These are phyloP conservation scores for Cladorrhinum sp. DNA, from an alignment of 2,329 filamentous ascomycete genomes.

Conservation along the genomic window DNA sequence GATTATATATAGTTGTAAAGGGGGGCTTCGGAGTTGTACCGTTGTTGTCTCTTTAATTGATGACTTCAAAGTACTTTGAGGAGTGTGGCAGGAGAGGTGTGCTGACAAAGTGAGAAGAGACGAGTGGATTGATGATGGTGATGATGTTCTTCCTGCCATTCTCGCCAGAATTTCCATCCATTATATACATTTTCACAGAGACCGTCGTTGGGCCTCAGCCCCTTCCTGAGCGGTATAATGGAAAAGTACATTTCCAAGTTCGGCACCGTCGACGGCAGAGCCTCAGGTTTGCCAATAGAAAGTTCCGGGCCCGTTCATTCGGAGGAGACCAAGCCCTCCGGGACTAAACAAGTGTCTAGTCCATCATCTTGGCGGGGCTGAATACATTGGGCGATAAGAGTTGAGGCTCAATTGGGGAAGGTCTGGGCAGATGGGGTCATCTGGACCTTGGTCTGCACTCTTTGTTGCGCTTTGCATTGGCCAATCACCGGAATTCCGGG, in stretches of 20 bases:
- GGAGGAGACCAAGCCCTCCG: conserved; percentile 4
- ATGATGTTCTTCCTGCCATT: not conserved
- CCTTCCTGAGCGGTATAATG: not conserved
- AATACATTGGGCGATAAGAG: not conserved
- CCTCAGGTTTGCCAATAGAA: not conserved
- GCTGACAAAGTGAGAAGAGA: not conserved
- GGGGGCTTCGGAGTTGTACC: too few relatives aligned
- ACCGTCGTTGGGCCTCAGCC: not conserved
- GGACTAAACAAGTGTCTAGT: not conserved
- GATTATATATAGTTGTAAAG: too few relatives aligned
- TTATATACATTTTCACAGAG: conserved; percentile 2
- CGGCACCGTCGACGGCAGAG: conserved; percentile 5
- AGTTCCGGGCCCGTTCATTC: not conserved
- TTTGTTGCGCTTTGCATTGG: not conserved
- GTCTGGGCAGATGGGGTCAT: not conserved
- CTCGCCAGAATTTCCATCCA: not conserved
- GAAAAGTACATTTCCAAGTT: not conserved
- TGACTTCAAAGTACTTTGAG: too few relatives aligned
- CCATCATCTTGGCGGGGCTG: not conserved
- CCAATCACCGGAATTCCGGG: not conserved
- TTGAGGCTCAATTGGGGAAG: not conserved
- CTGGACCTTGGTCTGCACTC: not conserved
- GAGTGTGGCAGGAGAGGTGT: not conserved
- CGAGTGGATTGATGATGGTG: not conserved
- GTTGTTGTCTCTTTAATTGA: too few relatives aligned